phyloP scores from a whole-genome alignment of 228 moss, liverwort and hornwort species.

The Sphagnum fallax region DNA sequence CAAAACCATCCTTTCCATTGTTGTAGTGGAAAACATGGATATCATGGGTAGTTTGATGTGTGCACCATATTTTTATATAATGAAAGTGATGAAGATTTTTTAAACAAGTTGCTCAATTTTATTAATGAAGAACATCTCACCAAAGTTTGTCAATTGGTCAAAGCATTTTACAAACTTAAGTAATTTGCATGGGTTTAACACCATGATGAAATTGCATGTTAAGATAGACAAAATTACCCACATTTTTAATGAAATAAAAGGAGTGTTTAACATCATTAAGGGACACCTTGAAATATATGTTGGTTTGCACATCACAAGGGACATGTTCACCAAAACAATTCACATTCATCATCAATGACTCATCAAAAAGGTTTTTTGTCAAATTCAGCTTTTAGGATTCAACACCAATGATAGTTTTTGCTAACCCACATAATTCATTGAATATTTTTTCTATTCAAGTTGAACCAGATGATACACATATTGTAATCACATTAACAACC shows the following conservation, averaged over 20 bases:
- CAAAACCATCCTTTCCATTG: not conserved
- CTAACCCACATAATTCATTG: not conserved
- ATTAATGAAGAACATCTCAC: not conserved
- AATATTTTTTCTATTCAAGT: not conserved
- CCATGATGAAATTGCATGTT: not conserved
- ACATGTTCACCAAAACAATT: not conserved
- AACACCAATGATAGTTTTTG: not conserved
- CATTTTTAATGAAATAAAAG: not conserved
- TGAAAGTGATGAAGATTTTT: not conserved
- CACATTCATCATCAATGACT: not conserved
- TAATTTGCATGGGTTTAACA: not conserved
- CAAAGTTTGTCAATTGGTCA: not conserved
- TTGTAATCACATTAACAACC: not conserved
- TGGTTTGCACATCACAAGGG: not conserved
- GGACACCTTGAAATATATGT: conserved; percentile 5
- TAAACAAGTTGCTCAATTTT: not conserved
- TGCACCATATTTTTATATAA: not conserved
- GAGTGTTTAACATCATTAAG: not conserved
- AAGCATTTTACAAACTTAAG: not conserved
- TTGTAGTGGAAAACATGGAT: not conserved
- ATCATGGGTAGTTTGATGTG: not conserved
- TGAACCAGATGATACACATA: not conserved
- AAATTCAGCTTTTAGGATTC: conserved; percentile 1
- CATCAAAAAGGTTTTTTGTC: not conserved
- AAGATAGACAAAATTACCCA: not conserved